These are phyloP conservation scores for Suillus tomentosus DNA, from an alignment of 768 basidiomycete species.

Conservation along the genomic window DNA sequence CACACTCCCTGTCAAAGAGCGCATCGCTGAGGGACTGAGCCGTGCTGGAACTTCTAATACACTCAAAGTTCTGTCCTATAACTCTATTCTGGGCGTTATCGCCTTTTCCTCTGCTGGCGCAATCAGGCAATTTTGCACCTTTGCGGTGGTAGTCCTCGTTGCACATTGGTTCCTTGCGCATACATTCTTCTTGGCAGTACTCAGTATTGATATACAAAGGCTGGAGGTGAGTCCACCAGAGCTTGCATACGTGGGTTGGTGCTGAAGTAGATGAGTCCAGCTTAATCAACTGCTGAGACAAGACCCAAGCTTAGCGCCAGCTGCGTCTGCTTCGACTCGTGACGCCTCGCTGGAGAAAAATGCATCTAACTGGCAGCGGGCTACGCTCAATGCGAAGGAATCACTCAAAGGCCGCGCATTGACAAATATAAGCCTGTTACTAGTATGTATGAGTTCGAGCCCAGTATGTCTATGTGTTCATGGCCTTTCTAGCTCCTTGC, in stretches of 20 bases:
- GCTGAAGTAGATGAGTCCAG: slow-evolving; percentile 39
- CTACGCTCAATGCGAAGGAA: slow-evolving; percentile 34
- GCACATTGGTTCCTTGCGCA: slow-evolving; percentile 98
- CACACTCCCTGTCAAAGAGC: slow-evolving; percentile 85
- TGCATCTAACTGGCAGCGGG: slow-evolving; percentile 36
- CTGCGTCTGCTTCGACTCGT: slow-evolving; percentile 31
- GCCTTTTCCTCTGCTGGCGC: slow-evolving; percentile 76
- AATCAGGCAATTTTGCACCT: slow-evolving; percentile 90
- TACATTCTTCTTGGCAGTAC: slow-evolving; percentile 91
- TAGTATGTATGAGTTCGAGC: slow-evolving; percentile 47
- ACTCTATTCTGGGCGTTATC: slow-evolving; percentile 74
- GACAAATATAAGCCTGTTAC: slow-evolving; percentile 78
- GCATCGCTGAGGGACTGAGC: slow-evolving; percentile 89
- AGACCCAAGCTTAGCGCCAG: slow-evolving; percentile 56
- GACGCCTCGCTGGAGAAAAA: slow-evolving; percentile 25
- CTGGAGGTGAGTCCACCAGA: slow-evolving; percentile 61
- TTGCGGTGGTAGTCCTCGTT: slow-evolving; percentile 91
- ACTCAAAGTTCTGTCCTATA: slow-evolving; percentile 88
- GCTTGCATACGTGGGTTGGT: background rate
- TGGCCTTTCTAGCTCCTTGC: slow-evolving; percentile 61
- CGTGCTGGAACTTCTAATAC: slow-evolving; percentile 90
- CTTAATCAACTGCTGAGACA: slow-evolving; percentile 85
- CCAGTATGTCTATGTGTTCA: slow-evolving; percentile 8
- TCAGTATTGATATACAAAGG: slow-evolving; percentile 95
- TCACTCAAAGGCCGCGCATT: slow-evolving; percentile 66